A percentile compares a stretch with the other conserved stretches of the same genome.
phyloP scores from a whole-genome alignment of 2,329 filamentous ascomycete genomes.

The Myriosclerotinia duriaeana region DNA sequence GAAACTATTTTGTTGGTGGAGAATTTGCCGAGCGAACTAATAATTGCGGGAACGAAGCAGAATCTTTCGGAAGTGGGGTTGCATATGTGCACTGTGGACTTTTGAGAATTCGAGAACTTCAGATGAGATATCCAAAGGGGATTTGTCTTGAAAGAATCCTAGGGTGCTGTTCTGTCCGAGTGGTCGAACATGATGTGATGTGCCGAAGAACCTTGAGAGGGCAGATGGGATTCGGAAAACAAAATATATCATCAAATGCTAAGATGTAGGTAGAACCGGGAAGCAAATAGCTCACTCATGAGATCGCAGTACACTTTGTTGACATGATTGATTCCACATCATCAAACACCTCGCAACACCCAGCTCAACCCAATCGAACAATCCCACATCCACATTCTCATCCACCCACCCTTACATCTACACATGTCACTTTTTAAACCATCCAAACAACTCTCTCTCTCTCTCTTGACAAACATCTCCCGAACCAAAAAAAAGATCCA shows the following conservation, averaged over 20 bases:
- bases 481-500: background rate
- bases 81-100: too few relatives aligned
- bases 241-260: too few relatives aligned
- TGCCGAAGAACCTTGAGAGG: background rate
- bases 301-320: background rate
- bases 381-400: too few relatives aligned
- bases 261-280: too few relatives aligned
- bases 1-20: conserved; percentile 1
- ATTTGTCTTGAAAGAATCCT: background rate
- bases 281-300: too few relatives aligned
- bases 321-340: background rate
- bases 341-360: too few relatives aligned
- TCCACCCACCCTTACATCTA: background rate
- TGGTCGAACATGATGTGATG: background rate
- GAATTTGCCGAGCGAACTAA: background rate
- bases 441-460: background rate
- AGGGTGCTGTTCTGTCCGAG: background rate
- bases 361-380: too few relatives aligned
- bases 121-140: background rate
- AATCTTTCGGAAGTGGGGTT: background rate
- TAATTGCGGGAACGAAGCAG: background rate
- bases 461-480: background rate
- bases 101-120: background rate
- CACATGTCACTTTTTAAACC: background rate
- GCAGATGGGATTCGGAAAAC: too few relatives aligned